Percentiles rank a stretch among this genome's conserved stretches.
These are phyloP conservation scores for Cryptococcus maquisensis DNA, from an alignment of 1,284 basidiomycete genomes.

Conservation along the genomic window DNA sequence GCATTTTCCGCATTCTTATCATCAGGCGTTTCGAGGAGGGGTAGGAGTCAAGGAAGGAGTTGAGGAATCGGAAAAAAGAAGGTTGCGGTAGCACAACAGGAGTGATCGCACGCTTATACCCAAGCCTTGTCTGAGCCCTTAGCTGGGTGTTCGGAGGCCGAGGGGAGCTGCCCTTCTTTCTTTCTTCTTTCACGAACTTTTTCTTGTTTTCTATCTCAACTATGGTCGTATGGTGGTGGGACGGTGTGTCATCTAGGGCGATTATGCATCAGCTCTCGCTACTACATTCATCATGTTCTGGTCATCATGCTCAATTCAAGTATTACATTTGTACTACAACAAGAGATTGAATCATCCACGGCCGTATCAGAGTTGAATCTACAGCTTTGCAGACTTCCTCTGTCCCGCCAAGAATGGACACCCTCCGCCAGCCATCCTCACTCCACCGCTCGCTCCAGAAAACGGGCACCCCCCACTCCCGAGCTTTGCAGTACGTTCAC, in stretches of 20 bases:
- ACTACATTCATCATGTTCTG: too few relatives aligned
- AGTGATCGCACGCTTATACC: constrained; percentile 52
- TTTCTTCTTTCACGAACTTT: neutral
- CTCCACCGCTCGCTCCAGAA: constrained; percentile 22
- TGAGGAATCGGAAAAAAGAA: neutral
- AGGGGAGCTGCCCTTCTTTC: constrained; percentile 43
- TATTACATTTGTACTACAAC: too few relatives aligned
- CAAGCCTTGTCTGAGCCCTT: constrained; percentile 49
- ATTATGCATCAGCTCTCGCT: constrained; percentile 13
- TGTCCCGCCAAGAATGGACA: too few relatives aligned
- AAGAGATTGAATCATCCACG: too few relatives aligned
- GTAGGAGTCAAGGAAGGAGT: too few relatives aligned
- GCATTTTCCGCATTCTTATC: constrained; percentile 3
- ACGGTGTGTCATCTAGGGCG: constrained; percentile 30
- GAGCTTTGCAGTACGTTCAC: neutral
- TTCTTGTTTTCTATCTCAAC: neutral
- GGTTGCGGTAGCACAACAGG: constrained; percentile 34
- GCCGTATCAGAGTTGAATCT: too few relatives aligned
- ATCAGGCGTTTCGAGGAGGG: neutral
- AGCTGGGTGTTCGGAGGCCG: constrained; percentile 43
- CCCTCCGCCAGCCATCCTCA: neutral
- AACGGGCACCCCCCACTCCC: constrained; percentile 43
- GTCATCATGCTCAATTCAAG: too few relatives aligned
- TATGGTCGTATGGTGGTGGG: neutral
- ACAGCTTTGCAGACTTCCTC: too few relatives aligned